phyloP scores from a whole-genome alignment of 805 yeast genomes.

The Brettanomyces naardenensis region DNA sequence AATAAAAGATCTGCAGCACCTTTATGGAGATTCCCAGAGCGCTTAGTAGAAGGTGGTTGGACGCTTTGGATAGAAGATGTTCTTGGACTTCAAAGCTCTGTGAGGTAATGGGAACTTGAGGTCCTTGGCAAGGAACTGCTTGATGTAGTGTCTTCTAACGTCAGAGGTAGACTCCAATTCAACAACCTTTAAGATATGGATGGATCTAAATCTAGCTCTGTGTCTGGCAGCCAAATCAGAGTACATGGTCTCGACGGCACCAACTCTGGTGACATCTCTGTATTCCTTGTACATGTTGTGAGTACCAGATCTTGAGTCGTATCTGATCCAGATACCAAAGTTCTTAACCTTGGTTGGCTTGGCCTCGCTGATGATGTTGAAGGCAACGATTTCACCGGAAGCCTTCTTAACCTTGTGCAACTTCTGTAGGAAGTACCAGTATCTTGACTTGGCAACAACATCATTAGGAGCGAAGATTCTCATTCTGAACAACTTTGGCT shows the following conservation, averaged over 20 bases:
- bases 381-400: conserved; percentile 97
- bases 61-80: conserved; percentile 84
- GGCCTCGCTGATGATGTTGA: conserved; percentile 86
- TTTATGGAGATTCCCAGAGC: too few species aligned
- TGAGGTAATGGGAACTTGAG: conserved; percentile 99
- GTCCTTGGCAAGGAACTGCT: conserved; percentile 91
- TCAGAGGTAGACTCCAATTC: conserved; percentile 97
- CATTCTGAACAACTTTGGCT: conserved; percentile 99
- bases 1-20: too few species aligned
- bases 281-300: conserved; percentile 99
- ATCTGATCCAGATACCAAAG: conserved; percentile 99
- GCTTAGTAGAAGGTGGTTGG: conserved; percentile 94
- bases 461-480: conserved; percentile 98
- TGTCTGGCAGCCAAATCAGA: conserved; percentile 99
- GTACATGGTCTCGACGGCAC: conserved; percentile 98
- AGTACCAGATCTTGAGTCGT: conserved; percentile 99
- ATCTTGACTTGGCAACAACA: conserved; percentile 99
- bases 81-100: conserved; percentile 90
- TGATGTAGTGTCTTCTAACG: conserved; percentile 98
- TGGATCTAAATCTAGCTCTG: conserved; percentile 99
- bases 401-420: conserved; percentile 99
- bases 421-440: conserved; percentile 99
- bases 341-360: conserved; percentile 99
- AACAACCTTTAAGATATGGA: conserved; percentile 99
- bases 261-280: conserved; percentile 99